Evolutionary conservation across 177 flowering plant species (phyloP).

Genomic region (Vitis hybrid): DNA sequence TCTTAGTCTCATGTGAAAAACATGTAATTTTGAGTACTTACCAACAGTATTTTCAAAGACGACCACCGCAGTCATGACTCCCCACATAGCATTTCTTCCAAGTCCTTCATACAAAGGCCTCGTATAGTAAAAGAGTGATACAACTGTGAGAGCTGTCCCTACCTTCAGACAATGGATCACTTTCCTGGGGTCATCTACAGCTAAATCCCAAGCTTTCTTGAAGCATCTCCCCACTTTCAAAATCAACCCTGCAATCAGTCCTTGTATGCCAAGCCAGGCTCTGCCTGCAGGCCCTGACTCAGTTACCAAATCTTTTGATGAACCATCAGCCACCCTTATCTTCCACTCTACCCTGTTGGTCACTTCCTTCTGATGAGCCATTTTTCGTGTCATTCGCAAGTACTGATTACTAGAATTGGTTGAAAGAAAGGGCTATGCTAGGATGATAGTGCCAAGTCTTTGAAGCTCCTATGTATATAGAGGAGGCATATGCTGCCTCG

Average conservation of each 20-base stretch:
- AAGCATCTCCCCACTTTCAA: slow-evolving; percentile 38
- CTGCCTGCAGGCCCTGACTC: slow-evolving; percentile 20
- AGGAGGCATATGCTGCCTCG: too few species aligned
- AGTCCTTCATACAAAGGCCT: slow-evolving; percentile 80
- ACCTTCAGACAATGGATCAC: slow-evolving; percentile 76
- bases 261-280: slow-evolving; percentile 27
- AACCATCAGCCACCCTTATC: slow-evolving; percentile 41
- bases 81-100: slow-evolving; percentile 95
- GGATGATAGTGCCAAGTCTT: too few species aligned
- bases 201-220: slow-evolving; percentile 58
- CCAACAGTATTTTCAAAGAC: slow-evolving; percentile 80
- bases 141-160: slow-evolving; percentile 67
- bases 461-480: too few species aligned
- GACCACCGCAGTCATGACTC: slow-evolving; percentile 92
- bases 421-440: too few species aligned
- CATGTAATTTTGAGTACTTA: slow-evolving; percentile 26
- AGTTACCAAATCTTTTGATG: slow-evolving; percentile 34
- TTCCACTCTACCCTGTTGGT: slow-evolving; percentile 53
- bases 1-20: too few species aligned
- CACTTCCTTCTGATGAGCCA: slow-evolving; percentile 21
- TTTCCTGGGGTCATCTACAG: slow-evolving; percentile 61
- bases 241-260: slow-evolving; percentile 24
- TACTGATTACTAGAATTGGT: too few species aligned
- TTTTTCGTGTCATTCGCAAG: neutral
- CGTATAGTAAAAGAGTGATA: slow-evolving; percentile 77